Evolutionary conservation across 805 yeast genomes (phyloP), one percentile per base, ranked within the genome.

Genomic region (Wickerhamiella brachini): DNA sequence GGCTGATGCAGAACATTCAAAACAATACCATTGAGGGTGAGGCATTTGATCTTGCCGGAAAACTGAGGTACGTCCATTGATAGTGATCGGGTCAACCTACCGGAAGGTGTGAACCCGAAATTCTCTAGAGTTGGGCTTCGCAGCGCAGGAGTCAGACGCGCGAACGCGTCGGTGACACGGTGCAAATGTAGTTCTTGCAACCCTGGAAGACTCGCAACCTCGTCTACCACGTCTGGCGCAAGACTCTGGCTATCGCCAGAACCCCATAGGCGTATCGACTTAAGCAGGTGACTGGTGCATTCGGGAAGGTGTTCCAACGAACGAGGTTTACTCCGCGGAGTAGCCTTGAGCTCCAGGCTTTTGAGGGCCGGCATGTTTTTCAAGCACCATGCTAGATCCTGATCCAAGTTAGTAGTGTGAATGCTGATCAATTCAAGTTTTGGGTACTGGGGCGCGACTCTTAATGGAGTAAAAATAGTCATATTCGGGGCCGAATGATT

Each of bases 91-190:
- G 39, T 44, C 10, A 13, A 17, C 3, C 38, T 17, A 12, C 56
- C 53, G 7, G 39, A 54, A 13, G 55, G 44, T 1, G 60, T 54
- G 53, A 57, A 57, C n/a, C 60, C 60, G 17, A 57, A 49, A 3
- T 54, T 29, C 10, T 12, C 38, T 7, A 57, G 45, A 2, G n/a
- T 12, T 5, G 43, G 18, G 44, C 55, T 57, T 18, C 49, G 42
- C 18, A 50, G 20, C 5, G 31, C 39, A n/a, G 47, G 47, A 2
- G 22, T 5, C 55, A 57, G 24, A 49, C 29, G 9, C 13, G 9
- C 8, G 15, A 45, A 29, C 18, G 21, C 39, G n/a, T 50, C 37
- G 21, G 49, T 48, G 18, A 47, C 51, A 1, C 58, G 48, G 43
- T 57, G 59, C 51, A 57, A 21, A 15, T 54, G 57, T 3, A 57